Conservation (phyloP, 257 asterid genomes). For the Solanum tarapatanum region DNA sequence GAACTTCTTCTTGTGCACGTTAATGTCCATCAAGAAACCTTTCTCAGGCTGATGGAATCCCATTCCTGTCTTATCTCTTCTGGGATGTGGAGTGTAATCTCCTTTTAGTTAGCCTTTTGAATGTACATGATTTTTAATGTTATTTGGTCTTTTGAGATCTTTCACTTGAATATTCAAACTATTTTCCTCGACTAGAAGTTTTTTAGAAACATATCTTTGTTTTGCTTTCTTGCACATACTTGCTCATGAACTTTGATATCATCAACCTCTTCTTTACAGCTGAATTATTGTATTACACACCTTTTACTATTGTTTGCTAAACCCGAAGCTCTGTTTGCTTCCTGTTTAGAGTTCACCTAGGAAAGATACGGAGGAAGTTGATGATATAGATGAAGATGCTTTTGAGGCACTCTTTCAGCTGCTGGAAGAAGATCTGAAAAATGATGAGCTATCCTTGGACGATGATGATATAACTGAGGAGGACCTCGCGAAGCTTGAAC, state of each 20-base stretch:
- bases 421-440: conserved; percentile 85
- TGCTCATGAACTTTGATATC: background rate
- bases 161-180: background rate
- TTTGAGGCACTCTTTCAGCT: conserved; percentile 79
- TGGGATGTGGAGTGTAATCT: background rate
- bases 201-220: background rate
- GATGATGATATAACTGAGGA: conserved; percentile 67
- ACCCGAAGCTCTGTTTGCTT: conserved; percentile 2
- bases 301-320: background rate
- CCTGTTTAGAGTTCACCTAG: conserved; percentile 20
- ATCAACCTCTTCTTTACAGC: background rate
- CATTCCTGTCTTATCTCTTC: background rate
- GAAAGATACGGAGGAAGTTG: conserved; percentile 31
- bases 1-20: background rate
- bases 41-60: background rate
- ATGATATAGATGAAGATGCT: conserved; percentile 71
- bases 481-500: conserved; percentile 67
- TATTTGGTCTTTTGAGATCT: background rate
- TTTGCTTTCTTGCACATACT: background rate
- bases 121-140: background rate
- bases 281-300: background rate
- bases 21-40: background rate
- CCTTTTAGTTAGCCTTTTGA: background rate
- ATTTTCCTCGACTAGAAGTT: background rate
- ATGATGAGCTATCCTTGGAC: conserved; percentile 38